A percentile compares a stretch with the other conserved stretches of the same genome.
phyloP scores from a whole-genome alignment of 768 basidiomycete species.

The Pleurotus citrinopileatus region DNA sequence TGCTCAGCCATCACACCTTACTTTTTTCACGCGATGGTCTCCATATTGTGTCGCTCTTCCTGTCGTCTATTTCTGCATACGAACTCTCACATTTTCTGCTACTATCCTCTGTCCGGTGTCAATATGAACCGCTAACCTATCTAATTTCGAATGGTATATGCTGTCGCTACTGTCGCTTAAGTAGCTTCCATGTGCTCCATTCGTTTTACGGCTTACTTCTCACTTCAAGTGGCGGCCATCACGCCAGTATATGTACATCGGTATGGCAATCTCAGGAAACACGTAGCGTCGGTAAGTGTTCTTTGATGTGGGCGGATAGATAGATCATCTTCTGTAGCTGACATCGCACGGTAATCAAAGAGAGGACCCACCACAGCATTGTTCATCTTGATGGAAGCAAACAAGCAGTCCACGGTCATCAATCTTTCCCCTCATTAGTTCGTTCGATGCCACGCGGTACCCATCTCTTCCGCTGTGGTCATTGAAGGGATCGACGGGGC shows the following conservation, averaged over 20 bases:
- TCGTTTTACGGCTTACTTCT: not conserved
- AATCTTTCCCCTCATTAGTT: too few relatives aligned
- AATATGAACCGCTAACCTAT: not conserved
- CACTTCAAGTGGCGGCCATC: slow-evolving; percentile 3
- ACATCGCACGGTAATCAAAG: slow-evolving; percentile 7
- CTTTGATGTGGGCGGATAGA: not conserved
- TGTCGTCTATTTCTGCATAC: too few relatives aligned
- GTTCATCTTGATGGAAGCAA: slow-evolving; percentile 1
- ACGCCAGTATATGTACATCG: not conserved
- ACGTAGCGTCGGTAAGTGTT: not conserved
- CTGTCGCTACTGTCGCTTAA: slow-evolving; percentile 4
- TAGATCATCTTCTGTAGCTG: not conserved
- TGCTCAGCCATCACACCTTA: too few relatives aligned
- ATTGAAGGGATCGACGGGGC: too few relatives aligned
- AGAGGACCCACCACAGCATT: not conserved
- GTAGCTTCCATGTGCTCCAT: slow-evolving; percentile 6
- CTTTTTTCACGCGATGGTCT: too few relatives aligned
- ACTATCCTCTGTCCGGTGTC: not conserved
- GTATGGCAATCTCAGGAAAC: not conserved
- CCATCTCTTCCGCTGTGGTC: too few relatives aligned
- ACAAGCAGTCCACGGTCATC: not conserved
- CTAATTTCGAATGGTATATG: not conserved
- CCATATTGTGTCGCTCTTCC: too few relatives aligned
- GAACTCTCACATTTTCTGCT: not conserved
- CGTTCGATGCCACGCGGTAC: too few relatives aligned